phyloP scores from a whole-genome alignment of 1,139 yeast genomes.

The Blastobotrys apis region DNA sequence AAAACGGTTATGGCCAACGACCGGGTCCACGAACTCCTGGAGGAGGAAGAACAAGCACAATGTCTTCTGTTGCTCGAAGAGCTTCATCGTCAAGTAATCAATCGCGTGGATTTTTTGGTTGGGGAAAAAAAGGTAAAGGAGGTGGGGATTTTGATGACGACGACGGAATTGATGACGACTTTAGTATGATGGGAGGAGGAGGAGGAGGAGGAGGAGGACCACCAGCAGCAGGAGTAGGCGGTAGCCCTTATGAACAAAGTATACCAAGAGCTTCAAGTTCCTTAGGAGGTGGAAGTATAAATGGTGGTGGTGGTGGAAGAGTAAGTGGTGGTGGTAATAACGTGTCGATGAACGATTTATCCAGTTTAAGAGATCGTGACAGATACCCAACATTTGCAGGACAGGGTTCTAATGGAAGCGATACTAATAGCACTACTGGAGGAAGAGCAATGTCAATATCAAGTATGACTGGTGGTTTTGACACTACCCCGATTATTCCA shows the following conservation, averaged over 20 bases:
- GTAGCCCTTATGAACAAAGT: background rate
- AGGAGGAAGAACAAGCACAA: slow-evolving; percentile 15
- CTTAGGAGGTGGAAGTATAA: background rate
- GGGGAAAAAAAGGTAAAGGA: too few species aligned
- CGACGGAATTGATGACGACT: slow-evolving; percentile 11
- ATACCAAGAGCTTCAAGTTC: slow-evolving; percentile 11
- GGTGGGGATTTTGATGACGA: slow-evolving; percentile 14
- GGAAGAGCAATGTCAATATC: slow-evolving; percentile 35
- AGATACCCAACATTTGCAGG: slow-evolving; percentile 34
- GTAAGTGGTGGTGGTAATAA: slow-evolving; percentile 16
- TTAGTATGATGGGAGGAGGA: slow-evolving; percentile 1
- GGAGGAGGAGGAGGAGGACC: slow-evolving; percentile 1
- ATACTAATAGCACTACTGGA: background rate
- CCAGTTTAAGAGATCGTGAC: slow-evolving; percentile 33
- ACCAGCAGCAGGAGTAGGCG: background rate
- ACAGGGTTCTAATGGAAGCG: slow-evolving; percentile 6
- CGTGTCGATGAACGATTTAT: slow-evolving; percentile 26
- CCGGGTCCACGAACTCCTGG: slow-evolving; percentile 16
- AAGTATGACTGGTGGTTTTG: slow-evolving; percentile 31
- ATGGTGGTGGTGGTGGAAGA: slow-evolving; percentile 19
- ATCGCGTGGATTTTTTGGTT: too few species aligned
- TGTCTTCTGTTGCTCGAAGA: slow-evolving; percentile 17
- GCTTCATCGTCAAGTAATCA: slow-evolving; percentile 13
- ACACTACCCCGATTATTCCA: slow-evolving; percentile 38
- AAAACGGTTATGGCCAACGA: slow-evolving; percentile 9